phyloP scores from a whole-genome alignment of 352 stramenopile genomes.

The Phytophthora sansomeana region DNA sequence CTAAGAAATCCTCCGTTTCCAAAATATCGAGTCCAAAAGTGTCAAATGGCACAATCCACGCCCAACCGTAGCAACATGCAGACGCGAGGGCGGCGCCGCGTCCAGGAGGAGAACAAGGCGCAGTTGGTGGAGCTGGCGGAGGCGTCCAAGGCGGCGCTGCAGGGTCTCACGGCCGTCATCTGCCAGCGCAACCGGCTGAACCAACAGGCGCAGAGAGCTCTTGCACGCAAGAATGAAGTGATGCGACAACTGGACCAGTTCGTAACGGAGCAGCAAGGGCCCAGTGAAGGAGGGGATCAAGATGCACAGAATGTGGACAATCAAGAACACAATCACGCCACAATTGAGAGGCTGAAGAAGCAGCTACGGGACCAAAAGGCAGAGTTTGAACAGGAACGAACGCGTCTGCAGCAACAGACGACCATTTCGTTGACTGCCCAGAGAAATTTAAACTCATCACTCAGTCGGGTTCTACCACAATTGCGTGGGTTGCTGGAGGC shows the following conservation, averaged over 20 bases:
- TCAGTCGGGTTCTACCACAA: constrained; percentile 21
- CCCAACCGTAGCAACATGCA: constrained; percentile 1
- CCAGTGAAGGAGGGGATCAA: constrained; percentile 1
- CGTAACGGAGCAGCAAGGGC: constrained; percentile 6
- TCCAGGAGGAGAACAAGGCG: constrained; percentile 1
- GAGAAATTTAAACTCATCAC: constrained; percentile 8
- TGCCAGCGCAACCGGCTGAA: constrained; percentile 17
- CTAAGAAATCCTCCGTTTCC: no score
- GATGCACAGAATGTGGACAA: not conserved
- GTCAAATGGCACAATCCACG: no score
- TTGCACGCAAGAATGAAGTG: constrained; percentile 24
- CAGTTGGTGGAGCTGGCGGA: constrained; percentile 12
- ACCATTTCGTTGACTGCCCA: constrained; percentile 7
- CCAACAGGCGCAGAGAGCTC: constrained; percentile 20
- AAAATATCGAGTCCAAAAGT: no score
- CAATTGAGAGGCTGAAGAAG: constrained; percentile 19
- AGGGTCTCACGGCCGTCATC: constrained; percentile 5
- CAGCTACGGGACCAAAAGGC: constrained; percentile 16
- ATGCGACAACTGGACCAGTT: constrained; percentile 15
- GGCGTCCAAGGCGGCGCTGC: constrained; percentile 13
- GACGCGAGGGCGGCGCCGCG: not conserved
- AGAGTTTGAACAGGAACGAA: constrained; percentile 21
- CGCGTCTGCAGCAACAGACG: constrained; percentile 14
- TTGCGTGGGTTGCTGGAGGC: constrained; percentile 14
- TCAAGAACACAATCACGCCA: constrained; percentile 1